Evolutionary conservation across 139 green algal species (phyloP).

Genomic region (Chlamydomonas sp.): DNA sequence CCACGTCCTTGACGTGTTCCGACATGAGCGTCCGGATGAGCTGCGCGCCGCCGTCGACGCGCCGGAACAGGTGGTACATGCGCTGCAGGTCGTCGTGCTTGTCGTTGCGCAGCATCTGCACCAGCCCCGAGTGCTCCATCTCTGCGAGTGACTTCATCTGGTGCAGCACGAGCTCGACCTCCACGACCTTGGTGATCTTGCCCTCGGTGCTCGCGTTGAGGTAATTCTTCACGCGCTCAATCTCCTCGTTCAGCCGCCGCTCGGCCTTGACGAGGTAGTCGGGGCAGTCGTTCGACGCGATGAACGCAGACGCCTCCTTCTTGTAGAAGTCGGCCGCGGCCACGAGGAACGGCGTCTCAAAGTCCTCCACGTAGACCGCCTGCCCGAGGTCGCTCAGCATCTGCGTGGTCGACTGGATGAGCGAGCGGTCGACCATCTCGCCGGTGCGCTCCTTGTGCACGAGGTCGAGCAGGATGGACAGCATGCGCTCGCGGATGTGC

Average conservation of each 20-base stretch:
- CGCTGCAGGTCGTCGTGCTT: slow-evolving; percentile 77
- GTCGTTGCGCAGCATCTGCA: slow-evolving; percentile 71
- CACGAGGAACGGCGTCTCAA: slow-evolving; percentile 84
- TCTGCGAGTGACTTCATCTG: slow-evolving; percentile 84
- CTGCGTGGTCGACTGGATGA: slow-evolving; percentile 74
- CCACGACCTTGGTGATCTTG: slow-evolving; percentile 68
- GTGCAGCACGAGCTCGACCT: slow-evolving; percentile 77
- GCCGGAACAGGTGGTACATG: slow-evolving; percentile 88
- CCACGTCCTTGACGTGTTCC: slow-evolving; percentile 59
- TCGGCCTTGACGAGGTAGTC: slow-evolving; percentile 84
- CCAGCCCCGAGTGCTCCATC: slow-evolving; percentile 85
- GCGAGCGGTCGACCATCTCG: slow-evolving; percentile 72
- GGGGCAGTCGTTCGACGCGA: slow-evolving; percentile 69
- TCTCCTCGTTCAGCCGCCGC: slow-evolving; percentile 79
- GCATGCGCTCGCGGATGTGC: slow-evolving; percentile 65
- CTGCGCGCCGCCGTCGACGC: slow-evolving; percentile 62
- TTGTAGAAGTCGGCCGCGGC: slow-evolving; percentile 82
- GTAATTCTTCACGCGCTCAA: slow-evolving; percentile 74
- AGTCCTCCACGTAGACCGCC: slow-evolving; percentile 79
- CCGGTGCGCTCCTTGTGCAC: slow-evolving; percentile 66
- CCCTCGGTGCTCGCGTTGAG: slow-evolving; percentile 72
- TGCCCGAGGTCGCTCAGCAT: slow-evolving; percentile 91
- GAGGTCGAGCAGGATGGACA: slow-evolving; percentile 63
- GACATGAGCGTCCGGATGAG: slow-evolving; percentile 59
- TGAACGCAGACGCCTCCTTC: slow-evolving; percentile 72